Evolutionary conservation across 140 eudicot genomes (phyloP), one percentile per base, ranked within the genome.

Genomic region (Erigeron philadelphicus): DNA sequence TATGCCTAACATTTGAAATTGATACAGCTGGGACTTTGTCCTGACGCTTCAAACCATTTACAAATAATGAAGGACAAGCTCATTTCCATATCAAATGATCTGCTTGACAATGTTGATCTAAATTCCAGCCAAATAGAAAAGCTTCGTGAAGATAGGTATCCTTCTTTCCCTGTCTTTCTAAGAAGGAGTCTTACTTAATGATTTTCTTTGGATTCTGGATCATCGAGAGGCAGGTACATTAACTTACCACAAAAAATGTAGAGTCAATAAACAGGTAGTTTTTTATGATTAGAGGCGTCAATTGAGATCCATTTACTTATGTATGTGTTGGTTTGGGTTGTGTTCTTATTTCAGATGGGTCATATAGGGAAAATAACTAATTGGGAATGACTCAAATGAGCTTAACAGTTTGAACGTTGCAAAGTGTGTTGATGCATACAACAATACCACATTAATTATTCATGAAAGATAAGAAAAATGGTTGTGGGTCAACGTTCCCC

Each of bases 41-140:
- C 90, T 43, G 95, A 89, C 72, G 95, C 91, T 75, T 70, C 86
- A 80, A 67, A 48, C 66, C 99, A 94, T 81, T 80, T 94, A 64
- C 95, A 85, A 80, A 65, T 73, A 38, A 83, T 94, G 95, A 94
- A 94, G 78, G 99, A 94, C 76, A 80, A 44, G 84, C 82, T 94
- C 79, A 89, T 94, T 64, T 83, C 81, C 49, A 89, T 94, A 56
- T 87, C 97, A 69, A 89, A 89, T 82, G 99, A 94, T 67, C 95
- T 94, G 70, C 86, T 94, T 70, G 99, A 94, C 81, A 87, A 84
- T 81, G 38, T 64, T 72, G 87, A 89, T 67, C 75, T 89, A 66
- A 80, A 71, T 73, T 47, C 86, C 11, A 86, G 71, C 67, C 83
- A 86, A 82, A 76, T 72, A 53, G 94, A 79, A 68, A 81, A 82